Base-by-base conservation (phyloP, 2,329 filamentous ascomycete species). In the Talaromyces sp. region DNA sequence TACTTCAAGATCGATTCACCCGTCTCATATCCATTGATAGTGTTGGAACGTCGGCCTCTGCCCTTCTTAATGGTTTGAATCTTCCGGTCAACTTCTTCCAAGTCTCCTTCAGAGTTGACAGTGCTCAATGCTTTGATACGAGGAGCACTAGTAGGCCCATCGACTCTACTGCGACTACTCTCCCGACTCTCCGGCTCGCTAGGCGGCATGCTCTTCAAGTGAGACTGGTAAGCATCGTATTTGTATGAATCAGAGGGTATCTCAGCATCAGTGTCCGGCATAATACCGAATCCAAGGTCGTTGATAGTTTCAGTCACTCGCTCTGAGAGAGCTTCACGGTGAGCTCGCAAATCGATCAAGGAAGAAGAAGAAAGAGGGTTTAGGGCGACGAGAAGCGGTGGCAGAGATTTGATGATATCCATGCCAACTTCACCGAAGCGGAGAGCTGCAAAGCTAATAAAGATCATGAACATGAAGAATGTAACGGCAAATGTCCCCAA, bases 391-490 rank as follows among this genome's bases (percentile, higher is more conserved):
- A 95, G 78, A 10, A 97, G 83, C 7, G 93, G 93, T 9, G 90
- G 84, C 13, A 97, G 82, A 1, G 91, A 96, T 75, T 97, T 97
- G 77, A 92, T 80, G 49, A 97, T 96, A 69, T 97, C 93, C 91
- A 97, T 96, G 46, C 91, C 92, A 11, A 95, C 88, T 75, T 97
- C 93, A 33, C 93, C 93, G 59, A 96, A 94, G 14, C 93, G 87
- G 44, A 97, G 84, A 10, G 93, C 90, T 2, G 90, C 91, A 70
- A 94, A 96, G 1, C 92, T 96, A 64, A 96, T 87, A 29, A 85
- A 82, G 7, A 91, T 87, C 79, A 96, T 96, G 61, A 93, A 78
- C 42, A 89, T 80, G 75, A 88, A 87, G 48, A 91, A 88, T 30
- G 83, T 82, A 9, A 90, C 69, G 58, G 91, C 85, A 9, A 93